Conservation (phyloP, 1,284 basidiomycete genomes). For the Leccinum angustisporum region DNA sequence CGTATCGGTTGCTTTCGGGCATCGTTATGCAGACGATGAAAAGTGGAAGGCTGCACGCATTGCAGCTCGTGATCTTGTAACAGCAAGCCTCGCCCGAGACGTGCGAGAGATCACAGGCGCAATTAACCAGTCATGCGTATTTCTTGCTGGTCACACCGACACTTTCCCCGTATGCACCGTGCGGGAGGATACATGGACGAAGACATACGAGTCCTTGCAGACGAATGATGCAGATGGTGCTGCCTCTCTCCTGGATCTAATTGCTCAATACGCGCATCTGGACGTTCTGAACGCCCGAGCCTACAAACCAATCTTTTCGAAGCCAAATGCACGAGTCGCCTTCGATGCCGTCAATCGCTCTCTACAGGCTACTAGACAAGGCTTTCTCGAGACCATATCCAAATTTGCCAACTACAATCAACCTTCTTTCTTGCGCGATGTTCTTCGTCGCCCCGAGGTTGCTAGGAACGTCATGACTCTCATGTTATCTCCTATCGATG, state of each 20-base stretch:
- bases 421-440: slow-evolving; percentile 46
- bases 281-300: slow-evolving; percentile 57
- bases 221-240: slow-evolving; percentile 59
- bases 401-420: slow-evolving; percentile 60
- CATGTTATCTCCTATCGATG: slow-evolving; percentile 78
- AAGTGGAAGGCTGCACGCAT: slow-evolving; percentile 51
- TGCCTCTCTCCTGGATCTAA: slow-evolving; percentile 53
- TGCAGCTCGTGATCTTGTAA: slow-evolving; percentile 49
- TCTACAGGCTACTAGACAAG: slow-evolving; percentile 54
- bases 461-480: slow-evolving; percentile 62
- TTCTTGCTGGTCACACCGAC: slow-evolving; percentile 35
- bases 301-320: slow-evolving; percentile 43
- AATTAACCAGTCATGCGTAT: slow-evolving; percentile 41
- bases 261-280: slow-evolving; percentile 64
- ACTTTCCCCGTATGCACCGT: slow-evolving; percentile 38
- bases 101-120: slow-evolving; percentile 40
- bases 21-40: slow-evolving; percentile 37
- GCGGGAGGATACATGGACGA: slow-evolving; percentile 66
- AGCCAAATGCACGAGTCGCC: slow-evolving; percentile 32
- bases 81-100: slow-evolving; percentile 45
- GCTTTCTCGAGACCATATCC: slow-evolving; percentile 63
- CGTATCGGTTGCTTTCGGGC: slow-evolving; percentile 60
- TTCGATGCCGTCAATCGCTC: slow-evolving; percentile 59
- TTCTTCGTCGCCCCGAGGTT: slow-evolving; percentile 53
- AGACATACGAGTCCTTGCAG: slow-evolving; percentile 59